Evolutionary conservation across 148 eudicot genomes (phyloP).

Genomic region (Suaeda aralocaspica): DNA sequence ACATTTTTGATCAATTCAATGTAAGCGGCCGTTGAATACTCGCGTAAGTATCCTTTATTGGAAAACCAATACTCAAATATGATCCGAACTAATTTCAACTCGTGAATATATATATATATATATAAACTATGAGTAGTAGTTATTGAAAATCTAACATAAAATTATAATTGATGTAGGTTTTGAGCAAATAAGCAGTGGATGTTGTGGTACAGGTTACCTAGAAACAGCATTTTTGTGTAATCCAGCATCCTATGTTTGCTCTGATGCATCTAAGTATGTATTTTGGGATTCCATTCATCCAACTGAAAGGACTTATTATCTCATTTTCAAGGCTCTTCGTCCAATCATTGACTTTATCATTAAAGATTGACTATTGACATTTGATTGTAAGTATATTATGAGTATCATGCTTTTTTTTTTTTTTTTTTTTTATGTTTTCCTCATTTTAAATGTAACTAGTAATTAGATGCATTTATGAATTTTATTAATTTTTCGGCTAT

Average conservation of each 20-base stretch:
- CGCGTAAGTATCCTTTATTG: no score
- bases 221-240: conserved; percentile 58
- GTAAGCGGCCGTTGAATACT: no score
- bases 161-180: conserved; percentile 38
- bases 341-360: conserved; percentile 40
- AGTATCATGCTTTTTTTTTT: no score
- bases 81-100: no score
- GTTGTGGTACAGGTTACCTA: conserved; percentile 67
- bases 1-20: no score
- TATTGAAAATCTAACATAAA: no score
- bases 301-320: conserved; percentile 43
- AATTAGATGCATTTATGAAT: no score
- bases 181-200: conserved; percentile 44
- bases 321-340: conserved; percentile 33
- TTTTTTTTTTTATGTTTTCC: neutral
- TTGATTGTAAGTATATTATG: no score
- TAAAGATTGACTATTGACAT: conserved; percentile 9
- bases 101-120: no score
- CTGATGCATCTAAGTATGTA: conserved; percentile 47
- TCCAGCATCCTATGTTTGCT: conserved; percentile 40
- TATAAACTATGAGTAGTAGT: no score
- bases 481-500: no score
- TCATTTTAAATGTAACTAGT: neutral
- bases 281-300: conserved; percentile 86
- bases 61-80: no score